Conservation (phyloP, 805 yeast genomes). For the Candida nanaspora region DNA sequence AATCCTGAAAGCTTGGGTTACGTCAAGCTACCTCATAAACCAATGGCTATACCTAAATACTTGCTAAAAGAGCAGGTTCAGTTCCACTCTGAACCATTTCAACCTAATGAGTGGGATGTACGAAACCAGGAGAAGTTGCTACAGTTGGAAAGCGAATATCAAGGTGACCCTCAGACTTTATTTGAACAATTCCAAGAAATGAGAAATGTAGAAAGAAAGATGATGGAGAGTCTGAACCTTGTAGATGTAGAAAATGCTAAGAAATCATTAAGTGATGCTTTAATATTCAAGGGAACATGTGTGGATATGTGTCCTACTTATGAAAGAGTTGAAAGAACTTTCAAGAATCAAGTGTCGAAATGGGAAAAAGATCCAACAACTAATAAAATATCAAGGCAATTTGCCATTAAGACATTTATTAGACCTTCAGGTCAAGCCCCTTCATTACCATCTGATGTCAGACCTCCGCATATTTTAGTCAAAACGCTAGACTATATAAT, state of each 20-base stretch:
- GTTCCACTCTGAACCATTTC: slow-evolving; percentile 27
- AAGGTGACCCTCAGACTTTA: slow-evolving; percentile 56
- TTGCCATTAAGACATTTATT: slow-evolving; percentile 86
- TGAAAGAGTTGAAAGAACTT: slow-evolving; percentile 81
- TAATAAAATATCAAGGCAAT: slow-evolving; percentile 45
- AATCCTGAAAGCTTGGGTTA: slow-evolving; percentile 24
- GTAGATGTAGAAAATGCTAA: slow-evolving; percentile 84
- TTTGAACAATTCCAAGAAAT: slow-evolving; percentile 69
- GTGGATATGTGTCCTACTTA: slow-evolving; percentile 91
- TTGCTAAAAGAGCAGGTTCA: slow-evolving; percentile 23
- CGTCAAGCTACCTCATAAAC: slow-evolving; percentile 11
- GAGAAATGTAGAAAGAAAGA: slow-evolving; percentile 66
- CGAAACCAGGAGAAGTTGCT: slow-evolving; percentile 61
- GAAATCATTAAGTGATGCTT: slow-evolving; percentile 83
- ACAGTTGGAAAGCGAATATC: slow-evolving; percentile 35
- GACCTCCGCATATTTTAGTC: slow-evolving; percentile 77
- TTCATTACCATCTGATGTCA: slow-evolving; percentile 92
- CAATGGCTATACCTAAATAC: slow-evolving; percentile 21
- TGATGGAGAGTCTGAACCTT: slow-evolving; percentile 73
- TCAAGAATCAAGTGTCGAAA: slow-evolving; percentile 78
- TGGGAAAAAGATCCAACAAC: slow-evolving; percentile 64
- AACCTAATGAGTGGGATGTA: slow-evolving; percentile 58
- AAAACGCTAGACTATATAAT: slow-evolving; percentile 67
- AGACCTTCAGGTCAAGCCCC: slow-evolving; percentile 99
- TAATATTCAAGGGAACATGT: slow-evolving; percentile 82